Conservation (phyloP, 495 filamentous ascomycete genomes). For the Melanomma pulvis-pyrius region DNA sequence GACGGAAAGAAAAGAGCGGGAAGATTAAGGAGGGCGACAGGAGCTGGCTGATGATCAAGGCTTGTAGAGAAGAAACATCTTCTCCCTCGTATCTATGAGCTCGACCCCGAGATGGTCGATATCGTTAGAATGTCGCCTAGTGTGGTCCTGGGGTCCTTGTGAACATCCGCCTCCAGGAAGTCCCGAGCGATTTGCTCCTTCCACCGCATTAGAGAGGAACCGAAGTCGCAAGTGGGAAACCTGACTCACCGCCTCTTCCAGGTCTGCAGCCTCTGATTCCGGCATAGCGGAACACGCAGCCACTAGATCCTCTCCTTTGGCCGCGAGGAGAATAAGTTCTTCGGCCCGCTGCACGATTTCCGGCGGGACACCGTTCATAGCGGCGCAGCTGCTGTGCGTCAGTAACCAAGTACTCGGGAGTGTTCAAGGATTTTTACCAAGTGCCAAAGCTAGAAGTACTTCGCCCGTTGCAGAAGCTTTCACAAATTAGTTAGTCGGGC, state of each 20-base stretch:
- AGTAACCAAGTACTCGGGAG: not conserved
- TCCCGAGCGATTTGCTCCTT: slow-evolving; percentile 38
- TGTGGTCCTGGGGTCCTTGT: slow-evolving; percentile 10
- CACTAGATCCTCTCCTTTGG: slow-evolving; percentile 74
- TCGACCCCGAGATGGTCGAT: slow-evolving; percentile 20
- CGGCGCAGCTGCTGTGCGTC: slow-evolving; percentile 62
- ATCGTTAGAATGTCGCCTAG: slow-evolving; percentile 30
- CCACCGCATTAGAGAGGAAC: slow-evolving; percentile 11
- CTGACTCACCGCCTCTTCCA: slow-evolving; percentile 63
- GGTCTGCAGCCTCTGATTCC: slow-evolving; percentile 58
- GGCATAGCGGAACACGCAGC: slow-evolving; percentile 68
- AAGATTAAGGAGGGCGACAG: not conserved
- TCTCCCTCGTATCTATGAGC: not conserved
- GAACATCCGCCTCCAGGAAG: slow-evolving; percentile 30
- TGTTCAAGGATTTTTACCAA: slow-evolving; percentile 47
- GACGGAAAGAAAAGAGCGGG: not conserved
- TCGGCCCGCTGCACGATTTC: slow-evolving; percentile 76
- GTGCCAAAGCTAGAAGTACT: slow-evolving; percentile 85
- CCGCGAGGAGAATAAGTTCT: slow-evolving; percentile 68
- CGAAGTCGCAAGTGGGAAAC: not conserved
- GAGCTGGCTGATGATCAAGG: not conserved
- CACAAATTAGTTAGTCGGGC: not conserved
- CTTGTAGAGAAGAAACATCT: not conserved
- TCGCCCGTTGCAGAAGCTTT: slow-evolving; percentile 60
- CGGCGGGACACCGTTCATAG: slow-evolving; percentile 76